Percentiles rank a stretch among this genome's conserved stretches.
Evolutionary conservation across 140 eudicot species (phyloP).

Genomic region (Ambrosia hybrid): DNA sequence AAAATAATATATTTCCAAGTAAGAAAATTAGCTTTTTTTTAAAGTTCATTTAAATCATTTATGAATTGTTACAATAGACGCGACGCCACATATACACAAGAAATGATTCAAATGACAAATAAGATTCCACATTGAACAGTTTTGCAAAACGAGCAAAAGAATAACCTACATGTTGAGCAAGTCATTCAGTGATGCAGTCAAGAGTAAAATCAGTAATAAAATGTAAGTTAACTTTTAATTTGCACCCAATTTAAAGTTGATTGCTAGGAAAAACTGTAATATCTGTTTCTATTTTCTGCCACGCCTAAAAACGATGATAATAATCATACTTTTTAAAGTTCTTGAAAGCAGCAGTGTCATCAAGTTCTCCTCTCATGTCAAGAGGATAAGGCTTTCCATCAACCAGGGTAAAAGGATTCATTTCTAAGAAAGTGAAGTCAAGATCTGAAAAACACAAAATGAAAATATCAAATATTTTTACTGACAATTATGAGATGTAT

Average conservation of each 20-base stretch:
- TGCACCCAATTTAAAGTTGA: background rate
- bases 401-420: constrained; percentile 94
- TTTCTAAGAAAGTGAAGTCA: constrained; percentile 97
- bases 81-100: background rate
- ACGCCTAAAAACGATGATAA: no score
- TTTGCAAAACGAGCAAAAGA: background rate
- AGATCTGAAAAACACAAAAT: constrained; percentile 48
- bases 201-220: background rate
- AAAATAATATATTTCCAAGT: no score
- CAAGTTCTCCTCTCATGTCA: constrained; percentile 99
- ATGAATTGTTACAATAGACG: no score
- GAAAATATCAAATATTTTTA: constrained; percentile 2
- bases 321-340: constrained; percentile 83
- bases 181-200: background rate
- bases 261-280: background rate
- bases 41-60: no score
- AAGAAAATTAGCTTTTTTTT: no score
- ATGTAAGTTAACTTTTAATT: background rate
- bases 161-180: background rate
- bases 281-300: background rate
- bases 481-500: constrained; percentile 13
- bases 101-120: background rate
- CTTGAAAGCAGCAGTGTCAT: constrained; percentile 95
- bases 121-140: background rate
- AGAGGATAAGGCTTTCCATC: constrained; percentile 97